These are phyloP conservation scores for Sclerospora graminicola DNA, from an alignment of 352 stramenopile species.

Conservation along the genomic window DNA sequence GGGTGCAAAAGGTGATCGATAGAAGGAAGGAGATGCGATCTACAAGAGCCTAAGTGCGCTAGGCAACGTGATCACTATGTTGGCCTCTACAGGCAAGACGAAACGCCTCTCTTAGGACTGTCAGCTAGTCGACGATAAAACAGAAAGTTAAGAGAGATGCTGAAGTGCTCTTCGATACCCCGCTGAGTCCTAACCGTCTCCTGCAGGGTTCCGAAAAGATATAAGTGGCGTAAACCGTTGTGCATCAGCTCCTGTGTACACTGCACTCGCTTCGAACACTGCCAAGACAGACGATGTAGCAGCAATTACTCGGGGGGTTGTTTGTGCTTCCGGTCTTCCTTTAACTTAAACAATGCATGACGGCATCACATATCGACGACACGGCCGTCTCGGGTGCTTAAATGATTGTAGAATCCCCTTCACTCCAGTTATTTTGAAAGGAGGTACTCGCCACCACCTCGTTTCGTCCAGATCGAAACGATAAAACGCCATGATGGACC, in stretches of 20 bases:
- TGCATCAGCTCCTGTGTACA: conserved; percentile 2
- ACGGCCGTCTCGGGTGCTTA: conserved; percentile 77
- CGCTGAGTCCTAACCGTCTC: conserved; percentile 11
- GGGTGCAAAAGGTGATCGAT: too few relatives aligned
- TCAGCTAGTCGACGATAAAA: too few relatives aligned
- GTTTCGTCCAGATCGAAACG: conserved; percentile 30
- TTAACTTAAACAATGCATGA: conserved; percentile 27
- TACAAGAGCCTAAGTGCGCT: too few relatives aligned
- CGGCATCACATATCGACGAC: conserved; percentile 40
- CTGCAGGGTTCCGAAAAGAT: conserved; percentile 9
- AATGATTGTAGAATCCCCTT: conserved; percentile 25
- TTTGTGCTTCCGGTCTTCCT: conserved; percentile 23
- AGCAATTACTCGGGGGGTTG: not conserved
- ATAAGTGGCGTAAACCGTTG: conserved; percentile 20
- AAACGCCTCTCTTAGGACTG: too few relatives aligned
- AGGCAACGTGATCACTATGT: too few relatives aligned
- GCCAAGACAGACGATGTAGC: not conserved
- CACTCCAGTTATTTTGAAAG: conserved; percentile 35
- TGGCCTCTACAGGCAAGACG: too few relatives aligned
- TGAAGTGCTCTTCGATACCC: conserved; percentile 25
- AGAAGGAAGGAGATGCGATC: too few relatives aligned
- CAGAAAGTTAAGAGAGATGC: too few relatives aligned
- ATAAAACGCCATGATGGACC: conserved; percentile 60
- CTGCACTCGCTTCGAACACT: not conserved
- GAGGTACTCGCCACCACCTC: conserved; percentile 30